Evolutionary conservation across 2,329 filamentous ascomycete genomes (phyloP).

Genomic region (Monosporascus cannonballus): DNA sequence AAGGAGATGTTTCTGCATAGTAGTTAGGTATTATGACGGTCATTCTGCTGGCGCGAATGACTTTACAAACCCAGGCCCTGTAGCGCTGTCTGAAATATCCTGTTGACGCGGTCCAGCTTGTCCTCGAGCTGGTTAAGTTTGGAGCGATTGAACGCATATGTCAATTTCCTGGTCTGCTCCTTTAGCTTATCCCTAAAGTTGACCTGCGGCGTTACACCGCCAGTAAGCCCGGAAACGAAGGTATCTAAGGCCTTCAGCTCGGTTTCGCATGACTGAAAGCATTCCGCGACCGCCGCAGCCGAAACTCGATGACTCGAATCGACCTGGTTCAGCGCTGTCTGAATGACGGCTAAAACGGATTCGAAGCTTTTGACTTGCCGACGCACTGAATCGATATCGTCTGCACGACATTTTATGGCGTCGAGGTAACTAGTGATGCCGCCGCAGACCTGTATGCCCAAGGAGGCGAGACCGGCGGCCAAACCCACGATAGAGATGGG

Average conservation of each 20-base stretch:
- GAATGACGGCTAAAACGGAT: not conserved
- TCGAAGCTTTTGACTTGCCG: not conserved
- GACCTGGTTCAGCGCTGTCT: not conserved
- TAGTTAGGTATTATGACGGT: too few relatives aligned
- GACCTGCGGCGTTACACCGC: not conserved
- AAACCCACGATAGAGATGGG: not conserved
- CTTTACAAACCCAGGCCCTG: not conserved
- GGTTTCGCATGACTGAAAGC: not conserved
- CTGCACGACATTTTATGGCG: not conserved
- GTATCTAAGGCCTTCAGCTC: not conserved
- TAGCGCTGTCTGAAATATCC: not conserved
- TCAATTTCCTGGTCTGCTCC: not conserved
- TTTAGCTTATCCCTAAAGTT: not conserved
- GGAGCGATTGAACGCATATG: not conserved
- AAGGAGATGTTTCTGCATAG: too few relatives aligned
- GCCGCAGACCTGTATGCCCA: not conserved
- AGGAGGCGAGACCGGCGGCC: not conserved
- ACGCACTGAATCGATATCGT: not conserved
- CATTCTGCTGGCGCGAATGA: not conserved
- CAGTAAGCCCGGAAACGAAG: not conserved
- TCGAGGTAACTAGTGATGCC: not conserved
- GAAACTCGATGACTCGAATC: not conserved
- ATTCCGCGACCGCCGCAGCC: not conserved
- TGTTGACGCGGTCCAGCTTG: not conserved
- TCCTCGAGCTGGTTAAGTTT: not conserved